Conservation (phyloP, 2,329 filamentous ascomycete genomes). For the Teratosphaeria nubilosa region DNA sequence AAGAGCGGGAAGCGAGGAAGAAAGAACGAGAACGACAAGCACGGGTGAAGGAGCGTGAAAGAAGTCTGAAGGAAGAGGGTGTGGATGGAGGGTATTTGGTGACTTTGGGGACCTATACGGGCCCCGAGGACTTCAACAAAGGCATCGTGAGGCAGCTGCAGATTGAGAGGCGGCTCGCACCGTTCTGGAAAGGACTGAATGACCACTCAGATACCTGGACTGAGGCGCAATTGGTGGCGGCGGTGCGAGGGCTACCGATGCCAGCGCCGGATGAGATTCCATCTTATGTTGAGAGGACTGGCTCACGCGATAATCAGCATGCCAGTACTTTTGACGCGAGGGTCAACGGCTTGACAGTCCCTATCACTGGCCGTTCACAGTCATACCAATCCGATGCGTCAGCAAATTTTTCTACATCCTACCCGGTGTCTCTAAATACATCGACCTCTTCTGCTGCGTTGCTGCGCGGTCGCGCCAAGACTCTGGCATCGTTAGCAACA, state of each 20-base stretch:
- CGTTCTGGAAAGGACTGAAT: constrained; percentile 89
- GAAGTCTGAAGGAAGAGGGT: constrained; percentile 82
- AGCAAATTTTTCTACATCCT: constrained; percentile 40
- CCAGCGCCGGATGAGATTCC: constrained; percentile 77
- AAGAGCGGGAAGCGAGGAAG: constrained; percentile 79
- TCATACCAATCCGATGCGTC: constrained; percentile 69
- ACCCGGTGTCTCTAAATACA: constrained; percentile 32
- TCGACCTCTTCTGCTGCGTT: constrained; percentile 39
- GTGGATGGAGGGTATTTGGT: constrained; percentile 93
- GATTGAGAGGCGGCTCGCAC: constrained; percentile 87
- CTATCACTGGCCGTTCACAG: constrained; percentile 65
- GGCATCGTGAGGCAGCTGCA: constrained; percentile 78
- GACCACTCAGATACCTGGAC: constrained; percentile 85
- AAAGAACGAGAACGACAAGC: constrained; percentile 69
- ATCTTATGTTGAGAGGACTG: constrained; percentile 41
- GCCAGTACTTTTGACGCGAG: constrained; percentile 42
- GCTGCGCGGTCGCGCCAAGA: constrained; percentile 81
- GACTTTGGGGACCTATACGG: constrained; percentile 87
- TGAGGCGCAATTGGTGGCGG: constrained; percentile 89
- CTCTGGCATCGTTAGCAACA: constrained; percentile 70
- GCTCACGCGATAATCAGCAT: constrained; percentile 12
- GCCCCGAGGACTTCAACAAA: constrained; percentile 89
- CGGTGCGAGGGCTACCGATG: constrained; percentile 71
- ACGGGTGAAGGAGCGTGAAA: constrained; percentile 73
- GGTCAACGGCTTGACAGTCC: constrained; percentile 63